Evolutionary conservation across 2,329 filamentous ascomycete species (phyloP), one percentile per base, ranked within the genome.

Genomic region (Beauveria sp.): DNA sequence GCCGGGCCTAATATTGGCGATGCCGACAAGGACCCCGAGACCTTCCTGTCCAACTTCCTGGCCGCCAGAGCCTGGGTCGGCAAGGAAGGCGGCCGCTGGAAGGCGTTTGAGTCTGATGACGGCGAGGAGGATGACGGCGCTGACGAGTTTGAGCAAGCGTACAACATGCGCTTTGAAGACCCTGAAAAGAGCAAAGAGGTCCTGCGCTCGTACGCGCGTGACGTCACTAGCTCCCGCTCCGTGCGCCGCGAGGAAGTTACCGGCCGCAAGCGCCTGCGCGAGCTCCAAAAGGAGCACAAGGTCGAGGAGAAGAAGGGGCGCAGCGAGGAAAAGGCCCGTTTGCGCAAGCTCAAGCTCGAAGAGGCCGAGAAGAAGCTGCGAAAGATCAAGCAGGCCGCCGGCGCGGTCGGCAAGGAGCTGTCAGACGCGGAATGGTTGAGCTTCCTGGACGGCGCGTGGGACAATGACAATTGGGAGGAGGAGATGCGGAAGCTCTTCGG

Each of bases 141-240:
- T 28, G 93, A 98, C 50, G 86, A 88, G 63, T 96, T 93, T 69
- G 95, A 99, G 76, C 83, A 90, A 66, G 93, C 93, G 5, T 99
- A 96, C 78, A 99, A 99, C 76, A 77, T 97, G 75, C 89, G 95
- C 40, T 99, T 99, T 70, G 95, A 99, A 72, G 90, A 98, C 68
- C 92, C 95, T 0, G 83, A 83, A 63, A 92, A 90, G 71, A 87
- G 90, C 68, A 97, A 97, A 71, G 91, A 96, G 74, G 87, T 89
- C 55, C 79, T 99, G 38, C 86, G 89, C 69, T 91, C 93, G 6
- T 96, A 97, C 75, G 89, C 93, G 61, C 88, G 93, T 85, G 91
- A 96, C 71, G 82, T 91, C 20, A 88, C 89, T 43, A 87, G 87
- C 45, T 87, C 88, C 65, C 89, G 90, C 66, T 95, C 93, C 0